Conservation (phyloP, 345 rosid species). For the Heritiera fomes region DNA sequence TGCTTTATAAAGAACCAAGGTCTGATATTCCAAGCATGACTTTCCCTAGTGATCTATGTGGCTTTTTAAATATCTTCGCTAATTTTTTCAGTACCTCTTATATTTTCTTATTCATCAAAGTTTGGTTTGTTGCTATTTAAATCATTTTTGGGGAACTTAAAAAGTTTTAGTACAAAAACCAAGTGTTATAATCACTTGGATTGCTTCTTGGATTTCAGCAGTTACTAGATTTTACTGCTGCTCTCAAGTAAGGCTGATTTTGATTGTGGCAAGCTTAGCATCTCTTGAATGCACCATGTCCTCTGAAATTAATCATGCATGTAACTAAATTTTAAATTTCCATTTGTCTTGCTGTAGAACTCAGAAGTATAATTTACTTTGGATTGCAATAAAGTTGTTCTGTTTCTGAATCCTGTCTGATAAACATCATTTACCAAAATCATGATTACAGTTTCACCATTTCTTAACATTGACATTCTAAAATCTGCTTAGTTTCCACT, state of each 20-base stretch:
- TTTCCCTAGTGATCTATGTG: background rate
- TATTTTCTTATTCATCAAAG: background rate
- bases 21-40: background rate
- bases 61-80: background rate
- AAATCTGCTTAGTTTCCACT: no score
- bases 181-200: background rate
- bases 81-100: background rate
- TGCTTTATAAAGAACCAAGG: background rate
- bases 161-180: background rate
- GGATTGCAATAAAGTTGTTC: no score
- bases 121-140: background rate
- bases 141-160: no score
- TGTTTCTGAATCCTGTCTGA: no score
- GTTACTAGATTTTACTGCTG: background rate
- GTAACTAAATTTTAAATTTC: no score
- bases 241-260: conserved; percentile 22
- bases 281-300: background rate
- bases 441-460: no score
- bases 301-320: no score
- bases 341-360: no score
- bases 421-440: no score
- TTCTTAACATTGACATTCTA: no score
- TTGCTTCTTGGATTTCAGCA: background rate
- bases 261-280: conserved; percentile 38
- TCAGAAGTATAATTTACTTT: no score